Evolutionary conservation across 495 filamentous ascomycete genomes (phyloP), one percentile per base, ranked within the genome.

Genomic region (Penicillium turbatum): DNA sequence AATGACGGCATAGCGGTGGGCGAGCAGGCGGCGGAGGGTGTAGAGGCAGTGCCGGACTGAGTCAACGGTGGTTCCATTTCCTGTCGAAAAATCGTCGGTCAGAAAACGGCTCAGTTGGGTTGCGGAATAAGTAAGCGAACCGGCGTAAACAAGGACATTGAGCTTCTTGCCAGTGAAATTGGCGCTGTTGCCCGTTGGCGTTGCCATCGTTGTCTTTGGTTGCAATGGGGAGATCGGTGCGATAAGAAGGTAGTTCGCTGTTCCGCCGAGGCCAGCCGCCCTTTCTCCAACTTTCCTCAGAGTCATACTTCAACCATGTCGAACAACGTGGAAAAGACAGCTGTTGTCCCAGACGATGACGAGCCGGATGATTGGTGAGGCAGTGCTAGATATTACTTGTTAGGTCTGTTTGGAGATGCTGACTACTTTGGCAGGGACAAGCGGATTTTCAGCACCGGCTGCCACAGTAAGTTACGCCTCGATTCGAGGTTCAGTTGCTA

Each of bases 391-490:
- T 26, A n/a, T 11, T 30, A 9, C 2, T 5, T 36, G 26, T 48
- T 2, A 47, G 27, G 27, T 49, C 15, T 41, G 29, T n/a, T 53
- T 24, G n/a, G 45, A 31, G 39, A 37, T n/a, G 38, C 55, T 59
- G 35, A 65, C 52, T 69, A 10, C 34, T 15, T 26, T 12, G 11
- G 39, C 57, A 92, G 88, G 88, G 90, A 98, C 75, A 92, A 97
- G 81, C 82, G 93, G 62, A 98, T 98, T 64, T 93, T 89, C 74
- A 96, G 90, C 71, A 97, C 93, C 5, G 93, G 93, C 27, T 98
- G 93, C 61, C 81, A 92, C 68, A 81, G 93, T 96, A 73, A 53
- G 76, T 68, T 43, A 35, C 17, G 21, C 43, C 4, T 43, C 24
- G 29, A 36, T 48, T 44, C 46, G n/a, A 26, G 19, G 12, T 11